Evolutionary conservation across 306 rosid species (phyloP).

Genomic region (Begonia loranthoides): DNA sequence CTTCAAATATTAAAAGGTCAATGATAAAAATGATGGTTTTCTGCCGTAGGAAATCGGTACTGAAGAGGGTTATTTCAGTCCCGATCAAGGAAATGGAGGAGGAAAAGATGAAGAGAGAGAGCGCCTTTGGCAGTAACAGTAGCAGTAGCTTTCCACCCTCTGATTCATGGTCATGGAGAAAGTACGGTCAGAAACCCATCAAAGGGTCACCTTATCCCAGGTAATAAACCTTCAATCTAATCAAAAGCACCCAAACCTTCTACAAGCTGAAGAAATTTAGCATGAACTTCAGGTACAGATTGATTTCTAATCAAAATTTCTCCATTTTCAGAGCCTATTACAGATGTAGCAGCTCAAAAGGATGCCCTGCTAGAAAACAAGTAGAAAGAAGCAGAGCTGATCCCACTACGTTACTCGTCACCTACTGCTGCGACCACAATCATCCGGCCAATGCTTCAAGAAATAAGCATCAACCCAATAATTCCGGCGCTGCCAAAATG

Average conservation of each 20-base stretch:
- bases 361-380: slow-evolving; percentile 94
- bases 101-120: slow-evolving; percentile 17
- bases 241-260: too few relatives aligned
- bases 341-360: slow-evolving; percentile 48
- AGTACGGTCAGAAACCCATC: slow-evolving; percentile 96
- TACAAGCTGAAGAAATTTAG: too few relatives aligned
- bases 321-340: slow-evolving; percentile 40
- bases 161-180: slow-evolving; percentile 97
- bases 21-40: background rate
- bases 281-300: too few relatives aligned
- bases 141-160: slow-evolving; percentile 40
- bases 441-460: slow-evolving; percentile 69
- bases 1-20: too few relatives aligned
- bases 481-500: slow-evolving; percentile 2
- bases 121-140: slow-evolving; percentile 14
- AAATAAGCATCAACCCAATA: slow-evolving; percentile 17
- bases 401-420: slow-evolving; percentile 74
- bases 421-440: slow-evolving; percentile 83
- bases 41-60: slow-evolving; percentile 30
- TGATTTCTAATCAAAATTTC: background rate
- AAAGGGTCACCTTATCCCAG: slow-evolving; percentile 98
- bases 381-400: slow-evolving; percentile 77
- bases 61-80: slow-evolving; percentile 69
- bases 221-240: slow-evolving; percentile 11
- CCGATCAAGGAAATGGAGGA: slow-evolving; percentile 34